A percentile compares a stretch with the other conserved stretches of the same genome.
Conservation (phyloP, 1,139 yeast genomes). For the Suhomyces panamericanus region DNA sequence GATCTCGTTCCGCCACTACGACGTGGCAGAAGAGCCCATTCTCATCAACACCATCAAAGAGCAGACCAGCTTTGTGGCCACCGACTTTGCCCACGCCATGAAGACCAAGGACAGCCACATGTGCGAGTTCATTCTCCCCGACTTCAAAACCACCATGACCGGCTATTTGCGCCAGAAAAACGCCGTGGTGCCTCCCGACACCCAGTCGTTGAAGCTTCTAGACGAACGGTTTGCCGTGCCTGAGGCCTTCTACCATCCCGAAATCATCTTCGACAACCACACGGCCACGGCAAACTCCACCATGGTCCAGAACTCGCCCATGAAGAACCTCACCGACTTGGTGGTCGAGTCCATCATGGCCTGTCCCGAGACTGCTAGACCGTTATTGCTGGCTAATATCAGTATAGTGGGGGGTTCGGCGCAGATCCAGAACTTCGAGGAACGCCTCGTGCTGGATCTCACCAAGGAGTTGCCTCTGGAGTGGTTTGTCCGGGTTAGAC, state of each 20-base stretch:
- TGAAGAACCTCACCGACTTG: slow-evolving; percentile 72
- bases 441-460: slow-evolving; percentile 59
- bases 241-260: slow-evolving; percentile 85
- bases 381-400: slow-evolving; percentile 78
- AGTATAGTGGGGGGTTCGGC: slow-evolving; percentile 83
- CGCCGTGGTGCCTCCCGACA: slow-evolving; percentile 35
- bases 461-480: slow-evolving; percentile 67
- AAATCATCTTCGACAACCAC: slow-evolving; percentile 50
- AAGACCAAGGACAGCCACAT: slow-evolving; percentile 28
- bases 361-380: slow-evolving; percentile 73
- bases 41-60: slow-evolving; percentile 86
- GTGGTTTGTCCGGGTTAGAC: slow-evolving; percentile 56
- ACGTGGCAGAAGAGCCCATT: slow-evolving; percentile 87
- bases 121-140: slow-evolving; percentile 81
- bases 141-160: slow-evolving; percentile 72
- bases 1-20: slow-evolving; percentile 88
- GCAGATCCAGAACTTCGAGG: slow-evolving; percentile 64
- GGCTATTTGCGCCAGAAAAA: slow-evolving; percentile 58
- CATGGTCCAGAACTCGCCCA: slow-evolving; percentile 53
- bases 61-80: slow-evolving; percentile 69
- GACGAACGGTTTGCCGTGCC: slow-evolving; percentile 91
- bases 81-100: slow-evolving; percentile 62
- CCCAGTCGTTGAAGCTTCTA: slow-evolving; percentile 64
- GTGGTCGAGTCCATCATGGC: slow-evolving; percentile 68
- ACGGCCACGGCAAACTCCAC: slow-evolving; percentile 29